phyloP scores from a whole-genome alignment of 495 filamentous ascomycete species.

The Lasiosphaeria ovina region DNA sequence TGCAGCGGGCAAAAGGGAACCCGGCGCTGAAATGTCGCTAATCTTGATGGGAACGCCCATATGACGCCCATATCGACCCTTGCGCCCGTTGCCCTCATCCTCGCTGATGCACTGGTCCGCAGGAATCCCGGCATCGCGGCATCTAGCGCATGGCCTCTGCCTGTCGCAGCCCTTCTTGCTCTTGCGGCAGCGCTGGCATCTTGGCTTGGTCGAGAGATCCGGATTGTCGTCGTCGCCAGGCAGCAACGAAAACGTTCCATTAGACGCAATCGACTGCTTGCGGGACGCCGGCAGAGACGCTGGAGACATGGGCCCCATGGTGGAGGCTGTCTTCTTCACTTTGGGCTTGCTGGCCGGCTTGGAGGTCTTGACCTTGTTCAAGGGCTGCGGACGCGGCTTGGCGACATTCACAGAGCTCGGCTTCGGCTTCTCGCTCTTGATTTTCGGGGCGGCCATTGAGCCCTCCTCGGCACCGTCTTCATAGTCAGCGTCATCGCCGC shows the following conservation, averaged over 20 bases:
- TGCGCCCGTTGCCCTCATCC: constrained; percentile 92
- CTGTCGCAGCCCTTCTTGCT: constrained; percentile 99
- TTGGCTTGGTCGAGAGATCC: constrained; percentile 88
- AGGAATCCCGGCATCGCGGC: constrained; percentile 91
- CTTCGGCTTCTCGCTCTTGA: constrained; percentile 44
- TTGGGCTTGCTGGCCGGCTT: constrained; percentile 53
- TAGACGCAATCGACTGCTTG: constrained; percentile 76
- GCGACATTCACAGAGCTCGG: constrained; percentile 27
- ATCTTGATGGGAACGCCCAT: constrained; percentile 94
- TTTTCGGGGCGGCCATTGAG: constrained; percentile 36
- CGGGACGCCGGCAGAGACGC: constrained; percentile 68
- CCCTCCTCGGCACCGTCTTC: constrained; percentile 47
- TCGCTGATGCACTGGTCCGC: constrained; percentile 93
- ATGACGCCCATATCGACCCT: constrained; percentile 92
- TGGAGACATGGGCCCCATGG: constrained; percentile 62
- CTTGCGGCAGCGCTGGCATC: constrained; percentile 97
- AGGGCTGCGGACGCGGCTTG: constrained; percentile 31
- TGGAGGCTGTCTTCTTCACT: constrained; percentile 51
- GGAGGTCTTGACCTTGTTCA: constrained; percentile 37
- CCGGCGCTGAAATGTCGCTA: constrained; percentile 35
- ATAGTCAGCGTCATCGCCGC: constrained; percentile 66
- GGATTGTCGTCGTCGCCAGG: constrained; percentile 76
- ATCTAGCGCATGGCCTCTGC: constrained; percentile 88
- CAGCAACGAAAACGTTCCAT: constrained; percentile 61
- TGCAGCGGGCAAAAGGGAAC: constrained; percentile 39